phyloP scores from a whole-genome alignment of 768 basidiomycete genomes.

The Trametes villosa region DNA sequence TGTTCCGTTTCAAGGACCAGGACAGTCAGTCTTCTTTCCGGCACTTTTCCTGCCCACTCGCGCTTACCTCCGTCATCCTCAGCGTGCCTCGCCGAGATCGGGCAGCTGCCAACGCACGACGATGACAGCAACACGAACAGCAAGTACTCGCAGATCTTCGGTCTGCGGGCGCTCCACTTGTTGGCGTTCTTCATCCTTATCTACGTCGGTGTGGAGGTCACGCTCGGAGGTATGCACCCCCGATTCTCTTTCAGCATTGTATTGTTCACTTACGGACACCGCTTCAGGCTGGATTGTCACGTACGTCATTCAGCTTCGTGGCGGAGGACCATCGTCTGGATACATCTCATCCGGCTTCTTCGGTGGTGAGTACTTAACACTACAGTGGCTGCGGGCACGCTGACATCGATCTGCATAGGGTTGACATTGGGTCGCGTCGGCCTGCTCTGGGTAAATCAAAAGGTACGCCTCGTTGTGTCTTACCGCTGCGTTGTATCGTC shows the following conservation, averaged over 20 bases:
- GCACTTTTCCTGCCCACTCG: not conserved
- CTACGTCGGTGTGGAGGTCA: conserved; percentile 43
- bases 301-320: conserved; percentile 50
- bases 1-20: conserved; percentile 72
- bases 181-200: conserved; percentile 46
- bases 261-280: not conserved
- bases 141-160: conserved; percentile 51
- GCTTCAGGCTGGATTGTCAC: conserved; percentile 58
- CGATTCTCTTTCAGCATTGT: not conserved
- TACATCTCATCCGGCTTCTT: conserved; percentile 58
- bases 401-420: conserved; percentile 31
- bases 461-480: conserved; percentile 31
- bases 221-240: conserved; percentile 39
- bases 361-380: conserved; percentile 35
- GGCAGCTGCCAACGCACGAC: conserved; percentile 48
- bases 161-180: conserved; percentile 42
- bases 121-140: conserved; percentile 38
- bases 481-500: not conserved
- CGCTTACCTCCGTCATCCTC: not conserved
- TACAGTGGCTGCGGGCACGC: not conserved
- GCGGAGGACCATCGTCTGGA: conserved; percentile 51
- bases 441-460: conserved; percentile 54
- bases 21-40: conserved; percentile 60
- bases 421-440: conserved; percentile 57
- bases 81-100: conserved; percentile 62